Evolutionary conservation across 2,329 filamentous ascomycete species (phyloP).

Genomic region (Penicillium sp.): DNA sequence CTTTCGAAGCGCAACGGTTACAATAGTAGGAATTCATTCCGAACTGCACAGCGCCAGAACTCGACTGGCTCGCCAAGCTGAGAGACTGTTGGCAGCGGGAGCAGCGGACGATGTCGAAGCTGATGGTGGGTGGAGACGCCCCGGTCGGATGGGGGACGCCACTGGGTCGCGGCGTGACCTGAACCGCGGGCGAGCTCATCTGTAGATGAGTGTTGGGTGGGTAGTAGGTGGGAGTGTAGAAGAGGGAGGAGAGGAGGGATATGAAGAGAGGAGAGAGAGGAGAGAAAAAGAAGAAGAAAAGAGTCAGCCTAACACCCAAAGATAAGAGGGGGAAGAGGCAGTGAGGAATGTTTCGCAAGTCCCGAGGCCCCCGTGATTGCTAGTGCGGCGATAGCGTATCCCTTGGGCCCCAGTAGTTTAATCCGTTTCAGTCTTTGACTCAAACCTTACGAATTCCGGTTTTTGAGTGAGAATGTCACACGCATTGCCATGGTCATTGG

Average conservation of each 20-base stretch:
- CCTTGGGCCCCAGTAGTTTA: slow-evolving; percentile 9
- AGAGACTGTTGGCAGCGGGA: slow-evolving; percentile 54
- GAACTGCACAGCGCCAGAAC: slow-evolving; percentile 47
- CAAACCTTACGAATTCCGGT: not conserved
- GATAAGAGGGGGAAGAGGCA: not conserved
- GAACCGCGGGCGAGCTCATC: slow-evolving; percentile 46
- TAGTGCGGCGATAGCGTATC: not conserved
- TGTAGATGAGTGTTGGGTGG: too few species aligned
- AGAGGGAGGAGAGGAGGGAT: not conserved
- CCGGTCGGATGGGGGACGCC: slow-evolving; percentile 27
- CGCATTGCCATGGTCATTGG: not conserved
- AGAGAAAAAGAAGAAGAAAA: not conserved
- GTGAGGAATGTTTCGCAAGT: not conserved
- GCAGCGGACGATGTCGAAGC: slow-evolving; percentile 51
- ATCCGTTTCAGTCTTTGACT: not conserved
- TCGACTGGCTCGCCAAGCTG: slow-evolving; percentile 43
- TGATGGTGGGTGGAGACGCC: slow-evolving; percentile 27
- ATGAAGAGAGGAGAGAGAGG: too few species aligned
- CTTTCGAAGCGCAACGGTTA: slow-evolving; percentile 49
- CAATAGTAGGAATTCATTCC: slow-evolving; percentile 57
- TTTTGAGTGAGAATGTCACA: not conserved
- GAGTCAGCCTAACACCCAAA: too few species aligned
- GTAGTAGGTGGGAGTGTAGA: too few species aligned
- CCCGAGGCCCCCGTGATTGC: not conserved
- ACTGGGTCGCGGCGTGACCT: slow-evolving; percentile 35